Evolutionary conservation across 148 eudicot species (phyloP), one percentile per base, ranked within the genome.

Genomic region (Beta vulgaris): DNA sequence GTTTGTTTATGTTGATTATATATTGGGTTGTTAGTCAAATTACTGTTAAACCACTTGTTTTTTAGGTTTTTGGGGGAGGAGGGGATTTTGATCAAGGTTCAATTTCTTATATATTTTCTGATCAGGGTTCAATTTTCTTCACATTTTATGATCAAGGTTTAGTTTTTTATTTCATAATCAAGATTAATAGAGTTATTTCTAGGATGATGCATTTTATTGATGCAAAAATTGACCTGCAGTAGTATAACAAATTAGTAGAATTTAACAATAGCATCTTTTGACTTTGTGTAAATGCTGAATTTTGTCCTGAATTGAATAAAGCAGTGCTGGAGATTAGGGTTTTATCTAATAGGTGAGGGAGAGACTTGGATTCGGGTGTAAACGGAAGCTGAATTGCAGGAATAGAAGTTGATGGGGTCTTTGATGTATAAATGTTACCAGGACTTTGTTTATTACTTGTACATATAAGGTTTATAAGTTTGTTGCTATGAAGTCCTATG

Each of bases 61-160:
- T 58, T 46, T 34, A 3, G 4, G 43, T 39, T 39, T 39, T 4
- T 39, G 4, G 43, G 43, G 4, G 43, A 3, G 43, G 34, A 0
- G 34, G 34, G 19, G 19, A 23, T 57, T 11, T n/a, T 55, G 55
- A 18, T 76, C 44, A 48, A 1, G 53, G 44, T 67, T 37, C 44
- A 10, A 9, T 55, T 42, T 51, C 19, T 23, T 43, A 1, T 16
- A 6, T 29, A 16, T 10, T 43, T 44, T 32, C 29, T 64, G 43
- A 74, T 67, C 53, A 75, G 18, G 37, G 43, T 75, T 54, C 16
- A 75, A 4, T 66, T 51, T 37, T 28, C n/a, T 51, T 7, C n/a
- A 13, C 26, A 14, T 3, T 53, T 28, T 39, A 54, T 68, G 53
- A 75, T 59, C 58, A 76, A 8, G 43, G 49, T 76, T 59, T 29